Base-by-base conservation (phyloP, 305 asterid species). In the Solanum hybrid region DNA sequence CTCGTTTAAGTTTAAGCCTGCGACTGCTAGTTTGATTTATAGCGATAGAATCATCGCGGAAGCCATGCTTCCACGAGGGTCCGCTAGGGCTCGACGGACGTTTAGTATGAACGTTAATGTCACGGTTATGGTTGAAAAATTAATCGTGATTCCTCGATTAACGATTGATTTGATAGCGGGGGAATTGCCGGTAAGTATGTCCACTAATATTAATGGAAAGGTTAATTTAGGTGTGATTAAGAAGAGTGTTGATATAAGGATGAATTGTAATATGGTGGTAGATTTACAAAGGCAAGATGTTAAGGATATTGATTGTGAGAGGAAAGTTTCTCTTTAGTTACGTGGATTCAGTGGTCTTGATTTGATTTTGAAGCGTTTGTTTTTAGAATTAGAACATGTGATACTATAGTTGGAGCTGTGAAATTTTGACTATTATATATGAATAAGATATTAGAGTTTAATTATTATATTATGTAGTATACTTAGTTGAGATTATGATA, bases 191-290 rank as follows among this genome's bases (percentile, higher is more conserved):
- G 1, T 94, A 34, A 72, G 90, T 34, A 86, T 84, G 57, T 75
- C n/a, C 22, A 91, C 94, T 22, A 89, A 39, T 17, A 84, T 95
- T 1, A 86, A 85, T 3, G 97, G 97, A 39, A 91, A 87, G 88
- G 95, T 94, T 70, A 92, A 87, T 79, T 72, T 88, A 11, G 88
- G 86, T 80, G 26, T 93, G 15, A 41, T 92, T 9, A 94, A 90
- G 86, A 95, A 89, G 77, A 85, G 70, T 86, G 85, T 92, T 34
- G 90, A 81, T 9, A 91, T 94, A 34, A 84, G 79, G 26, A 38
- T 92, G 92, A 94, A 93, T 89, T 94, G 96, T 85, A 91, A 89
- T 2, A 91, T 94, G 93, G 89, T 45, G 26, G 78, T 94, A 68
- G 93, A 90, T 90, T 0, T 91, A 33, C 37, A 32, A 24, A 92